Conservation (phyloP, 176 grass and related monocot species). For the Zizania latifolia region DNA sequence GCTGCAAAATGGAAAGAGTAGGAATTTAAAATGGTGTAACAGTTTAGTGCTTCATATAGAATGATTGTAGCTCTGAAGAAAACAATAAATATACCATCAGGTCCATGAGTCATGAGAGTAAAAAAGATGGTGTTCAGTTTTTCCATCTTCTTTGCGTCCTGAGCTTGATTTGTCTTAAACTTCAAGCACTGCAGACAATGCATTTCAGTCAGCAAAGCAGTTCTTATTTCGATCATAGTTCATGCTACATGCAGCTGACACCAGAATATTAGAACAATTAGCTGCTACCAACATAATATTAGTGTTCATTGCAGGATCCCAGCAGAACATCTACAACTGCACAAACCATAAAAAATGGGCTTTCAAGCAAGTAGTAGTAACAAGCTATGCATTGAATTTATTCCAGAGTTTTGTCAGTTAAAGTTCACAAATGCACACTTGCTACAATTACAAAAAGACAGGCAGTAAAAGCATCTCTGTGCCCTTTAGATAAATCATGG, state of each 20-base stretch:
- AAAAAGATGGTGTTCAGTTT: conserved; percentile 96
- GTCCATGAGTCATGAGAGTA: conserved; percentile 83
- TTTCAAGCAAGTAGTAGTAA: neutral
- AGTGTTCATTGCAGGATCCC: neutral
- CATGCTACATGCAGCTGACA: neutral
- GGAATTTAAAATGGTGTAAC: neutral
- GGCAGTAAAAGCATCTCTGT: neutral
- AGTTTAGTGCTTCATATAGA: neutral
- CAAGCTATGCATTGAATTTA: neutral
- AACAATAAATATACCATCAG: conserved; percentile 60
- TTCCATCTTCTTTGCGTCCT: conserved; percentile 98
- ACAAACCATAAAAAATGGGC: neutral
- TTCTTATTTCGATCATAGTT: neutral
- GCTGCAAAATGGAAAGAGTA: conserved; percentile 31
- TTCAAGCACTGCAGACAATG: conserved; percentile 63
- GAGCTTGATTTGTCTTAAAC: conserved; percentile 96
- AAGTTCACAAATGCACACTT: neutral
- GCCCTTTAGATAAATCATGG: neutral
- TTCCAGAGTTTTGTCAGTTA: neutral
- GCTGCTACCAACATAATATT: too few relatives aligned
- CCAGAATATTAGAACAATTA: too few relatives aligned
- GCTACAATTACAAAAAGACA: neutral
- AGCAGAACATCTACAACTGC: neutral
- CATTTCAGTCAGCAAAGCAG: conserved; percentile 1
- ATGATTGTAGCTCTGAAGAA: neutral